Conservation (phyloP, 768 basidiomycete species). For the Mycena kentingensis region DNA sequence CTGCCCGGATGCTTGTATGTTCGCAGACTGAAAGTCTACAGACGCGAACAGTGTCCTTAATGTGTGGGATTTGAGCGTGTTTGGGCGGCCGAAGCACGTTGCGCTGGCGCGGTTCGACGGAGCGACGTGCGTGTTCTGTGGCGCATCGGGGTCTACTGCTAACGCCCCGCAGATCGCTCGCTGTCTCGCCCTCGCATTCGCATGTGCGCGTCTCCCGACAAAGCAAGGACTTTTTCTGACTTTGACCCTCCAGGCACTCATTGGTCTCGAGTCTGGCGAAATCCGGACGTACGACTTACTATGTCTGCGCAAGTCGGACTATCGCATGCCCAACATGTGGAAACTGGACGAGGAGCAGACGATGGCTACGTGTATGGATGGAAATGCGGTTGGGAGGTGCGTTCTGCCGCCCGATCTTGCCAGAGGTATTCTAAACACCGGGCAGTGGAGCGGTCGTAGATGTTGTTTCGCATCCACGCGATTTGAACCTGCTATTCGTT, state of each 20-base stretch:
- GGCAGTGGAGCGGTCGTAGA: constrained; percentile 59
- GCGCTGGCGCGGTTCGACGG: constrained; percentile 51
- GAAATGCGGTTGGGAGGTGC: constrained; percentile 47
- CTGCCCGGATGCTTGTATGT: constrained; percentile 46
- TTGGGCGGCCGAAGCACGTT: constrained; percentile 55
- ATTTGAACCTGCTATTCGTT: constrained; percentile 72
- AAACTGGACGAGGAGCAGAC: constrained; percentile 63
- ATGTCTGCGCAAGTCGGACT: constrained; percentile 65
- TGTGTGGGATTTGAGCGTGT: constrained; percentile 59
- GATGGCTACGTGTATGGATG: constrained; percentile 41
- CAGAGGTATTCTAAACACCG: constrained; percentile 12
- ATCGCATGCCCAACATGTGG: constrained; percentile 78
- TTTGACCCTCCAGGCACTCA: constrained; percentile 42
- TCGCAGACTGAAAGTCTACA: constrained; percentile 57
- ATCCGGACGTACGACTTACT: constrained; percentile 75
- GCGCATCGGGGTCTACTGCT: not conserved
- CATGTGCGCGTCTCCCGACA: constrained; percentile 57
- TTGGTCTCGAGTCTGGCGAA: constrained; percentile 52
- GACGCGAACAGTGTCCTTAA: constrained; percentile 59
- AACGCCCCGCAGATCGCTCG: constrained; percentile 49
- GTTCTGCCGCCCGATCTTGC: not conserved
- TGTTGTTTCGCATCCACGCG: constrained; percentile 66
- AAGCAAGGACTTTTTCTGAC: constrained; percentile 15
- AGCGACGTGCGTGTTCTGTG: constrained; percentile 39
- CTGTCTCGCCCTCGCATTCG: constrained; percentile 67